phyloP scores from a whole-genome alignment of 352 stramenopile species.

The Phytophthora litchii region DNA sequence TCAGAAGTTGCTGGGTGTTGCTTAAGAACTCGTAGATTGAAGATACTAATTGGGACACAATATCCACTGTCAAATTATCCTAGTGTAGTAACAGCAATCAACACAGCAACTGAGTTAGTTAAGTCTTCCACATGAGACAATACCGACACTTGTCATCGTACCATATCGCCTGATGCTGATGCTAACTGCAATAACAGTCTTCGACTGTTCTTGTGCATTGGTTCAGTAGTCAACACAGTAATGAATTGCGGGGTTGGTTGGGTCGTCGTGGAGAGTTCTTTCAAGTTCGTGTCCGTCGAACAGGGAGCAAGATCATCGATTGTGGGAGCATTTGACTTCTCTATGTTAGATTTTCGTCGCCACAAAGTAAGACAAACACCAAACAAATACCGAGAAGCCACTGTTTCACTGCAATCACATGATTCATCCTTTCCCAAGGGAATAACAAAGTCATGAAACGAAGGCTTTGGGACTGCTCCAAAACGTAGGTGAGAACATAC shows the following conservation, averaged over 20 bases:
- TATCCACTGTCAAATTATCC: conserved; percentile 25
- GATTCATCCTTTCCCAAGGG: conserved; percentile 6
- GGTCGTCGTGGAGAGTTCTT: not conserved
- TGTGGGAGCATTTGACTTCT: conserved; percentile 1
- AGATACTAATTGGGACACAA: conserved; percentile 14
- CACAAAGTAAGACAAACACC: conserved; percentile 50
- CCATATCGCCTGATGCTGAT: conserved; percentile 17
- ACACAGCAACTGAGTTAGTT: conserved; percentile 1
- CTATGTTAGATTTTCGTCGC: conserved; percentile 2
- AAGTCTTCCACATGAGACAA: not conserved
- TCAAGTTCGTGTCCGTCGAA: not conserved
- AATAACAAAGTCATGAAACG: conserved; percentile 56
- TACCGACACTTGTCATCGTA: conserved; percentile 4
- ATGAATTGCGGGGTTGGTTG: conserved; percentile 16
- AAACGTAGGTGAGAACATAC: conserved; percentile 4
- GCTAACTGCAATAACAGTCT: conserved; percentile 37
- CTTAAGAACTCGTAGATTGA: conserved; percentile 10
- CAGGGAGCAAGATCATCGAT: conserved; percentile 5
- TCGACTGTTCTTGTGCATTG: conserved; percentile 33
- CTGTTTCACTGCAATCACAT: not conserved
- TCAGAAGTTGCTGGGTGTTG: conserved; percentile 22
- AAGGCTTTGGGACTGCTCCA: conserved; percentile 18
- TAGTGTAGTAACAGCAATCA: not conserved
- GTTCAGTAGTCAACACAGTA: conserved; percentile 23
- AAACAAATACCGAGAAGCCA: conserved; percentile 25